These are phyloP conservation scores for Fraxinus velutina DNA, from an alignment of 305 asterid species.

Conservation along the genomic window DNA sequence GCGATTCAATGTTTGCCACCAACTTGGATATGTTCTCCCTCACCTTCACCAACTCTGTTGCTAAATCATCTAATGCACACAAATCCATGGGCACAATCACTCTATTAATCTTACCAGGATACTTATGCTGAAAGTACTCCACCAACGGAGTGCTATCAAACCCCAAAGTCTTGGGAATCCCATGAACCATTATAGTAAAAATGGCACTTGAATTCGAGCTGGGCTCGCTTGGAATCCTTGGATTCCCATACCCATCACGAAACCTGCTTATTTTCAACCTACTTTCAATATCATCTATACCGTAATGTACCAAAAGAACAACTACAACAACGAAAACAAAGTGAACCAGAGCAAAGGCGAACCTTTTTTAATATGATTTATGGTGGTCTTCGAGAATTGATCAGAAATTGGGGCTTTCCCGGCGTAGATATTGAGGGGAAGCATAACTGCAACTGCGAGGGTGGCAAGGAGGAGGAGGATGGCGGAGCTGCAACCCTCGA, in stretches of 20 bases:
- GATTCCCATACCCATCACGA: slow-evolving; percentile 73
- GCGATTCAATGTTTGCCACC: slow-evolving; percentile 66
- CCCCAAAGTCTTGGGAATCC: slow-evolving; percentile 80
- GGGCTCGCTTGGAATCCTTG: slow-evolving; percentile 48
- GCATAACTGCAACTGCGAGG: slow-evolving; percentile 55
- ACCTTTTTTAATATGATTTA: slow-evolving; percentile 77
- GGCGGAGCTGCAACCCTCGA: slow-evolving; percentile 83
- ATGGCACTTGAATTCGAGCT: slow-evolving; percentile 66
- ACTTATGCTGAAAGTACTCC: slow-evolving; percentile 77
- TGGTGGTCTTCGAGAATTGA: slow-evolving; percentile 82
- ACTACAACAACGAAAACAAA: slow-evolving; percentile 68
- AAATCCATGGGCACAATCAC: slow-evolving; percentile 95
- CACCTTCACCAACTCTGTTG: slow-evolving; percentile 74
- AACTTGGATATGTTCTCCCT: slow-evolving; percentile 74
- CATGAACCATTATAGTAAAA: slow-evolving; percentile 83
- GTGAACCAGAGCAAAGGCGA: slow-evolving; percentile 89
- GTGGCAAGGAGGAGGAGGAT: slow-evolving; percentile 62
- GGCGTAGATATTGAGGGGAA: slow-evolving; percentile 73
- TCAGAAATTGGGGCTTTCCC: slow-evolving; percentile 72
- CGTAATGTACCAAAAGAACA: slow-evolving; percentile 70
- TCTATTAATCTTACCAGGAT: slow-evolving; percentile 78
- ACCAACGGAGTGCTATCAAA: slow-evolving; percentile 69
- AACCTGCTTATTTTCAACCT: slow-evolving; percentile 73
- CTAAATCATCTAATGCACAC: slow-evolving; percentile 93
- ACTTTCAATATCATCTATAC: slow-evolving; percentile 61